These are phyloP conservation scores for Quercus agrifolia DNA, from an alignment of 306 rosid genomes.

Conservation along the genomic window DNA sequence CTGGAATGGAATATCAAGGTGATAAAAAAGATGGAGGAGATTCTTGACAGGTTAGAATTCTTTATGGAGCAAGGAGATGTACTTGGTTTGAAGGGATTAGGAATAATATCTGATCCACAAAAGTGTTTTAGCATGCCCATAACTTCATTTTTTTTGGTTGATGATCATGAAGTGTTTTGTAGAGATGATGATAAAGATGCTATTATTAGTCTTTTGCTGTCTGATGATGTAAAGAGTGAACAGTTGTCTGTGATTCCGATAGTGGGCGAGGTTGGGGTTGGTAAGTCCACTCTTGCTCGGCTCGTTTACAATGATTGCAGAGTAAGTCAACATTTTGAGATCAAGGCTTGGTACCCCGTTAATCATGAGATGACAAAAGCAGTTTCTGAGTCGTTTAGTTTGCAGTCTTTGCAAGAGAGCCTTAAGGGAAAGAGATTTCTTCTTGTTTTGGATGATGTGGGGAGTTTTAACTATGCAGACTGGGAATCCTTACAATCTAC, in stretches of 20 bases:
- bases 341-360: conserved; percentile 31
- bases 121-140: no score
- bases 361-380: conserved; percentile 19
- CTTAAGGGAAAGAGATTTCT: conserved; percentile 3
- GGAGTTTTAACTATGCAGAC: not conserved
- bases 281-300: conserved; percentile 34
- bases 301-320: conserved; percentile 20
- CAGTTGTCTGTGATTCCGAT: conserved; percentile 13
- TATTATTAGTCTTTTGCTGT: conserved; percentile 12
- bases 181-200: conserved; percentile 23
- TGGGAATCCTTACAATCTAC: conserved; percentile 11
- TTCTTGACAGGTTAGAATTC: conserved; percentile 8
- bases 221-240: not conserved
- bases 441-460: conserved; percentile 20
- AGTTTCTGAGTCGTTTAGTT: conserved; percentile 3
- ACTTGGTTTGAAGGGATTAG: conserved; percentile 13
- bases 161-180: conserved; percentile 23
- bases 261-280: conserved; percentile 37
- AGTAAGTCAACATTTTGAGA: conserved; percentile 4
- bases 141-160: not conserved
- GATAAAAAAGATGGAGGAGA: conserved; percentile 5
- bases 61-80: conserved; percentile 13
- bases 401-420: not conserved
- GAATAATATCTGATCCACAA: no score
- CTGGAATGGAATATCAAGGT: not conserved